A percentile compares a stretch with the other conserved stretches of the same genome.
phyloP scores from a whole-genome alignment of 192 early-diverging fungal species.

The Rhizoclosmatium sp. region DNA sequence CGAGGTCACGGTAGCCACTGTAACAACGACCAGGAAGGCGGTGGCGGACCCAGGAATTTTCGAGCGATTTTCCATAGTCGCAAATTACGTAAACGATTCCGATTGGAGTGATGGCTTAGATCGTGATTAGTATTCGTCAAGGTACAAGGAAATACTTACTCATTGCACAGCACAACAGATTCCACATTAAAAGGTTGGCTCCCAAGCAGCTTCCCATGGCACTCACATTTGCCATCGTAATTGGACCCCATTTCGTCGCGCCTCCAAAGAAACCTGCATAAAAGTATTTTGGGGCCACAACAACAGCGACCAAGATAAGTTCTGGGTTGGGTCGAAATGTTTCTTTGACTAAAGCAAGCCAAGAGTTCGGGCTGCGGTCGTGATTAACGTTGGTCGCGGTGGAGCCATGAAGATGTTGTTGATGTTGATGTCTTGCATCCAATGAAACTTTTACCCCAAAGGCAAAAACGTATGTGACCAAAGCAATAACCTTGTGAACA shows the following conservation, averaged over 20 bases:
- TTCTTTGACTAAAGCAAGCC: background rate
- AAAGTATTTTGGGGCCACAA: constrained; percentile 7
- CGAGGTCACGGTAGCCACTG: constrained; percentile 12
- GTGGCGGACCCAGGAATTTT: constrained; percentile 9
- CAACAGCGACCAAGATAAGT: constrained; percentile 2
- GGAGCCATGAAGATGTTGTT: background rate
- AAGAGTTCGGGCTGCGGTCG: background rate
- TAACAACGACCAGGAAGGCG: constrained; percentile 8
- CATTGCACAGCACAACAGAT: background rate
- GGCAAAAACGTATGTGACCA: background rate
- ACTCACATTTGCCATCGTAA: constrained; percentile 5
- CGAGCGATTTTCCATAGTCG: background rate
- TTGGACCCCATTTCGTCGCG: constrained; percentile 6
- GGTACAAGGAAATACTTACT: background rate
- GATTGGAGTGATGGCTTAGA: background rate
- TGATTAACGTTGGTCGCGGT: background rate
- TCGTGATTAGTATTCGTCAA: background rate
- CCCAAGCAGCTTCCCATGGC: constrained; percentile 3
- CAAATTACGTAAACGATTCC: background rate
- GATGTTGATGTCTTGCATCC: background rate
- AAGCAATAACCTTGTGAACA: constrained; percentile 12
- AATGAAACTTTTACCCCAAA: background rate
- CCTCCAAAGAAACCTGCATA: constrained; percentile 5
- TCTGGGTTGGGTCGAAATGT: constrained; percentile 1
- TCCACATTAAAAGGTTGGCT: constrained; percentile 5